Evolutionary conservation across 768 basidiomycete genomes (phyloP).

Genomic region (Pleurotus salmoneostramineus): DNA sequence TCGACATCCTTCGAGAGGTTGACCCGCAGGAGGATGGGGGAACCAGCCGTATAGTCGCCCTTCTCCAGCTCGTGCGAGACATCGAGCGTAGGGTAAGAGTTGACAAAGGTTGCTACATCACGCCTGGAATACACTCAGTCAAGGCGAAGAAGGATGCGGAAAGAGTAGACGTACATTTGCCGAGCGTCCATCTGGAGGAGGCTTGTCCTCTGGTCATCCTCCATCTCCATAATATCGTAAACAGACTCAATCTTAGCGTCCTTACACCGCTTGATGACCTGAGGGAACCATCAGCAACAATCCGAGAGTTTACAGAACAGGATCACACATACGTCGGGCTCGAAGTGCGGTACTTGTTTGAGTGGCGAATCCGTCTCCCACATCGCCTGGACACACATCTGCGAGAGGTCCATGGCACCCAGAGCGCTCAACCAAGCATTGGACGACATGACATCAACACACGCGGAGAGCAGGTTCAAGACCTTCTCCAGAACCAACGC

Average conservation of each 20-base stretch:
- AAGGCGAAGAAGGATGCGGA: constrained; percentile 10
- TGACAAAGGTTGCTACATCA: constrained; percentile 93
- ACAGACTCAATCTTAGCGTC: constrained; percentile 81
- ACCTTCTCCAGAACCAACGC: constrained; percentile 84
- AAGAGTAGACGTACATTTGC: constrained; percentile 70
- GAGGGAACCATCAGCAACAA: neutral
- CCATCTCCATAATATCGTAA: constrained; percentile 98
- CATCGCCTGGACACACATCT: constrained; percentile 98
- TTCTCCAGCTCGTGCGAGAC: constrained; percentile 83
- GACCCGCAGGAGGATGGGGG: constrained; percentile 80
- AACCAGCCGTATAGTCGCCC: constrained; percentile 81
- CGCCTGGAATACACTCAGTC: constrained; percentile 48
- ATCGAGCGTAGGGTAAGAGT: constrained; percentile 96
- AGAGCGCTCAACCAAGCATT: constrained; percentile 94
- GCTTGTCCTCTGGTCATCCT: constrained; percentile 81
- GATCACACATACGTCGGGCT: constrained; percentile 62
- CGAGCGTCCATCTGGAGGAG: constrained; percentile 79
- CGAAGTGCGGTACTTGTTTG: constrained; percentile 96
- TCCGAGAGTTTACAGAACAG: neutral
- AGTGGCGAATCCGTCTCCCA: constrained; percentile 97
- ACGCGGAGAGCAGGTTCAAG: constrained; percentile 86
- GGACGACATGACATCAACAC: constrained; percentile 97
- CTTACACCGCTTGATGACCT: constrained; percentile 86
- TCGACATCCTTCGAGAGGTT: constrained; percentile 79
- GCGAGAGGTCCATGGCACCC: constrained; percentile 95